A percentile compares a stretch with the other conserved stretches of the same genome.
Conservation (phyloP, 257 asterid genomes). For the Hygrophila difformis region DNA sequence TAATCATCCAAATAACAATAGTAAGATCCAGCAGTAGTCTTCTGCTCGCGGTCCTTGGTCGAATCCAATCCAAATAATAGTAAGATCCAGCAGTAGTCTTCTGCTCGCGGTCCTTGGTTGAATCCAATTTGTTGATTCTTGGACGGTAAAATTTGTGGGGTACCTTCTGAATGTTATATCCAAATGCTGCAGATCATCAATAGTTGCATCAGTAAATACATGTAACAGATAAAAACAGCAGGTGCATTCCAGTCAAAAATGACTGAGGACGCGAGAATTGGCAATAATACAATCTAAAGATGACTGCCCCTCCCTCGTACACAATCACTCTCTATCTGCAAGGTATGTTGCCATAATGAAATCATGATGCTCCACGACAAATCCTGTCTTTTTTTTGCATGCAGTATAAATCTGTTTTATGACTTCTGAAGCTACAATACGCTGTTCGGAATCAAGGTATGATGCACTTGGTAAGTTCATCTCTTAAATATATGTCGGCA, state of each 20-base stretch:
- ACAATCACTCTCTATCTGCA: slow-evolving; percentile 95
- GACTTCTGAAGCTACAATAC: slow-evolving; percentile 96
- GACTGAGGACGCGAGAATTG: slow-evolving; percentile 93
- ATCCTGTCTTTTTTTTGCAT: slow-evolving; percentile 91
- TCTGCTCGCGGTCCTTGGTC: too few species aligned
- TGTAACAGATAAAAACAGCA: slow-evolving; percentile 32
- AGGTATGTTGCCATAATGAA: slow-evolving; percentile 98
- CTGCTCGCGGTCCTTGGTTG: slow-evolving; percentile 96
- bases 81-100: slow-evolving; percentile 73
- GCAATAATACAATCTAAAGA: slow-evolving; percentile 74
- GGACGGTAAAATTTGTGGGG: slow-evolving; percentile 93
- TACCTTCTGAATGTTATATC: slow-evolving; percentile 93
- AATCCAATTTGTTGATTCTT: slow-evolving; percentile 89
- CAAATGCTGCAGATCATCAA: slow-evolving; percentile 59
- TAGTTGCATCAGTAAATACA: background rate
- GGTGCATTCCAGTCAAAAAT: slow-evolving; percentile 91
- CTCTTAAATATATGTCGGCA: slow-evolving; percentile 90
- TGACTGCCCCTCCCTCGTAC: slow-evolving; percentile 89
- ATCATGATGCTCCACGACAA: slow-evolving; percentile 91
- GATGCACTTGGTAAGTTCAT: slow-evolving; percentile 98
- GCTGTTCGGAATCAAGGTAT: slow-evolving; percentile 99
- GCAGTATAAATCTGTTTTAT: slow-evolving; percentile 94
- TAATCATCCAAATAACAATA: too few species aligned
- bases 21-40: too few species aligned
- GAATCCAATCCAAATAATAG: slow-evolving; percentile 82